These are phyloP conservation scores for Diaporthe ampelina DNA, from an alignment of 2,329 filamentous ascomycete genomes.

Conservation along the genomic window DNA sequence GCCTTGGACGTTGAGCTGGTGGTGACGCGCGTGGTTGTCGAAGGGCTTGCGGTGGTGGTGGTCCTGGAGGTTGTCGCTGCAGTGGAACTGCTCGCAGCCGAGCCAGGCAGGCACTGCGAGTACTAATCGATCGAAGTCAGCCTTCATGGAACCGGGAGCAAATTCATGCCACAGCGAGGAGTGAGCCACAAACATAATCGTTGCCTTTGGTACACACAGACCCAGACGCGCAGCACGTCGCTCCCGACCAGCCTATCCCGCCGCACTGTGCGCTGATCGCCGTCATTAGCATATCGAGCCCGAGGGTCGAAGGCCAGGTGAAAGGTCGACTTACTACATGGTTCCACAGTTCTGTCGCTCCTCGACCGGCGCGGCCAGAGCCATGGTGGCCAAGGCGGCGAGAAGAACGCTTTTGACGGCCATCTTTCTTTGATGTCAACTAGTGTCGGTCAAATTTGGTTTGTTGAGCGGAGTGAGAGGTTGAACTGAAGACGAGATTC, in stretches of 20 bases:
- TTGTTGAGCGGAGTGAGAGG: constrained; percentile 26
- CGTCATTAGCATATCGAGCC: constrained; percentile 30
- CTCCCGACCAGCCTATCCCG: constrained; percentile 58
- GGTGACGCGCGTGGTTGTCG: constrained; percentile 44
- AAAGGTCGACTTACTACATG: constrained; percentile 49
- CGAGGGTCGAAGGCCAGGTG: neutral
- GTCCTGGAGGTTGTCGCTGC: constrained; percentile 44
- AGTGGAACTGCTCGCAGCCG: constrained; percentile 43
- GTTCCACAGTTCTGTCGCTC: constrained; percentile 56
- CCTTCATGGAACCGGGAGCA: too few species aligned
- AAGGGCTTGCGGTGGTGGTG: constrained; percentile 45
- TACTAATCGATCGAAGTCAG: constrained; percentile 44
- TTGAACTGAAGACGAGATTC: constrained; percentile 31
- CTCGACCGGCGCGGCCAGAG: constrained; percentile 58
- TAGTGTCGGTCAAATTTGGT: constrained; percentile 18
- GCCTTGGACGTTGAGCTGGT: constrained; percentile 48
- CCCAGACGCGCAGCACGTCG: constrained; percentile 60
- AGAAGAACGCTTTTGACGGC: constrained; percentile 48
- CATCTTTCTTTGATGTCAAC: constrained; percentile 43
- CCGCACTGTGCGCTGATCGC: constrained; percentile 56
- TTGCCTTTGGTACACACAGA: constrained; percentile 55
- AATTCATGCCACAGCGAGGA: too few species aligned
- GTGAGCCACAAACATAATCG: constrained; percentile 43
- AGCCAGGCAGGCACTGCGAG: constrained; percentile 53
- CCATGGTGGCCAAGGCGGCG: constrained; percentile 53